Percentiles rank a stretch among this genome's conserved stretches.
Conservation (phyloP, 2,329 filamentous ascomycete genomes). For the Capronia coronata region DNA sequence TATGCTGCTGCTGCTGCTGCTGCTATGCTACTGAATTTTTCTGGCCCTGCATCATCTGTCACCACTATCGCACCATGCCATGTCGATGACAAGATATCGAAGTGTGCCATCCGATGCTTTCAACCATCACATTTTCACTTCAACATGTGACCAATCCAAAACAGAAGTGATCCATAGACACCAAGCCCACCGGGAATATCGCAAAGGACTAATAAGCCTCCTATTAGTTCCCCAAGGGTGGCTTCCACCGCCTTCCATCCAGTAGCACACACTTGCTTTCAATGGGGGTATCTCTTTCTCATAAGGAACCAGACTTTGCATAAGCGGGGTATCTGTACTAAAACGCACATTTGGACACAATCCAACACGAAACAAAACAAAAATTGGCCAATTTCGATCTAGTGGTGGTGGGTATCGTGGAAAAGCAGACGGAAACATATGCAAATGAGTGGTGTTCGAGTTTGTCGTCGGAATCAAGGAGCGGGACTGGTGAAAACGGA, state of each 20-base stretch:
- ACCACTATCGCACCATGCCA: background rate
- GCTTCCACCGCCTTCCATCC: conserved; percentile 10
- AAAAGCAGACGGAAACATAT: conserved; percentile 16
- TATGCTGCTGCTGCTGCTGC: conserved; percentile 13
- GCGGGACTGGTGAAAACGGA: background rate
- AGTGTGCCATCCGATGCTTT: background rate
- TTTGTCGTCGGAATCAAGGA: conserved; percentile 22
- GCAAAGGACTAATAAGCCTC: conserved; percentile 20
- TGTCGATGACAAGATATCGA: background rate
- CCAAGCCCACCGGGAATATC: conserved; percentile 2
- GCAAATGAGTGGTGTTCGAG: conserved; percentile 25
- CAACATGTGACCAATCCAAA: conserved; percentile 12
- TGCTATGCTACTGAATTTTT: conserved; percentile 5
- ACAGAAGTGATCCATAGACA: conserved; percentile 6
- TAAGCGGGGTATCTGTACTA: conserved; percentile 27
- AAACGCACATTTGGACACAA: conserved; percentile 13
- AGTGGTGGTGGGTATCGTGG: conserved; percentile 26
- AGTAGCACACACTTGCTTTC: conserved; percentile 16
- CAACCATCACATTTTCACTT: background rate
- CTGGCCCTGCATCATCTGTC: background rate
- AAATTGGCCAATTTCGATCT: conserved; percentile 21
- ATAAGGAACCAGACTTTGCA: conserved; percentile 26
- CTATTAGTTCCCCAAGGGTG: conserved; percentile 3
- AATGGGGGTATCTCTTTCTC: conserved; percentile 23
- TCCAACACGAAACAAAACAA: conserved; percentile 14